Base-by-base conservation (phyloP, 805 yeast genomes). In the Priceomyces haplophilus region DNA sequence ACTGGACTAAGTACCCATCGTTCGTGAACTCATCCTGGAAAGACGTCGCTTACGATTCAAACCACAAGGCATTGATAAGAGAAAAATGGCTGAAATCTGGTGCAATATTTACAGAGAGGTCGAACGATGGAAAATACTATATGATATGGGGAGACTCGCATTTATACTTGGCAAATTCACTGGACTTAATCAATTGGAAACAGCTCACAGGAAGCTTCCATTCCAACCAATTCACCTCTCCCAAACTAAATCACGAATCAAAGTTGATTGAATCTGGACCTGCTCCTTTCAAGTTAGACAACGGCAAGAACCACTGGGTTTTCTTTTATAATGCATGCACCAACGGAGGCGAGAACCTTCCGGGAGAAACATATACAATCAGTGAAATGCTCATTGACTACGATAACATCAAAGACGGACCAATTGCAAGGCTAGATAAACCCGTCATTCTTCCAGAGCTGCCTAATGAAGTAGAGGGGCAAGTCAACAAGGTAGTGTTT, bases 81-180 rank as follows among this genome's bases (percentile, higher is more conserved):
- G 40, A 52, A 19, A 59, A 55, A 19, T 69, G 74, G 74, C 69
- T 63, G 67, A 69, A 69, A 49, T 60, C 67, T 13, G 75, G 72
- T 2, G 73, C 73, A 2, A 49, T 69, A 1, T 65, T 69, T 44
- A 58, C 59, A 5, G 69, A 68, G 31, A 48, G 38, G 24, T 53
- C 55, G 37, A 44, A 45, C 13, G 67, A 65, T 45, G 72, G 72
- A 3, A 53, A 56, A 30, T 69, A 63, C 45, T 66, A 67, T 47
- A 69, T 69, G 75, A 59, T 69, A 17, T 69, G 72, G 71, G 75
- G 75, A 17, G 75, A 69, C 49, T 56, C 64, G 8, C 60, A 61
- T 27, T 57, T 69, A 42, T 62, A 66, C 46, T 54, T 69, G 46
- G 73, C 73, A 3, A 56, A 49, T 21, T 61, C 69, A 7, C 49